phyloP scores from a whole-genome alignment of 2,329 filamentous ascomycete species.

The Graphiopsis chlorocephala region DNA sequence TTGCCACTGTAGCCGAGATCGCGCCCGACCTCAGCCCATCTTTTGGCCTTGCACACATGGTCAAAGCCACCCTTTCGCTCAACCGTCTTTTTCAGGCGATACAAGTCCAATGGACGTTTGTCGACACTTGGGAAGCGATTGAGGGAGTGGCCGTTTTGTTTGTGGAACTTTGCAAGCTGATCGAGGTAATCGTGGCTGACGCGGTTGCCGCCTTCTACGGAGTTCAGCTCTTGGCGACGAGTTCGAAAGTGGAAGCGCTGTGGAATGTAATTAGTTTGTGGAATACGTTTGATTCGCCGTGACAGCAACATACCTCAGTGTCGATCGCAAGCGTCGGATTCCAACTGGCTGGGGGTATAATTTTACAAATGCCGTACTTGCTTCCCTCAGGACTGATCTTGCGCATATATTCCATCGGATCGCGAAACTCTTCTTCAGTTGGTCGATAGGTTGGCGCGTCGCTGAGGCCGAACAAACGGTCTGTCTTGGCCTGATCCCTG shows the following conservation, averaged over 20 bases:
- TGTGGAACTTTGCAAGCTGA: slow-evolving; percentile 92
- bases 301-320: slow-evolving; percentile 69
- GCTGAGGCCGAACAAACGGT: slow-evolving; percentile 76
- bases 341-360: slow-evolving; percentile 91
- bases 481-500: slow-evolving; percentile 72
- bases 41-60: slow-evolving; percentile 94
- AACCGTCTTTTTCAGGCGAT: slow-evolving; percentile 94
- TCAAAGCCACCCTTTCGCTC: slow-evolving; percentile 94
- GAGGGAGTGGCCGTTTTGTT: slow-evolving; percentile 89
- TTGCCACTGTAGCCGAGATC: slow-evolving; percentile 98
- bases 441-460: slow-evolving; percentile 90
- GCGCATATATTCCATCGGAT: slow-evolving; percentile 88
- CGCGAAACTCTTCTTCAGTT: slow-evolving; percentile 89
- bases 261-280: slow-evolving; percentile 23
- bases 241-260: slow-evolving; percentile 97
- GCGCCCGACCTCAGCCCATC: slow-evolving; percentile 97
- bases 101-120: slow-evolving; percentile 93
- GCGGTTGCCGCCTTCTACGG: slow-evolving; percentile 94
- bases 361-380: slow-evolving; percentile 90
- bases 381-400: slow-evolving; percentile 85
- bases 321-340: slow-evolving; percentile 94
- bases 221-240: slow-evolving; percentile 93
- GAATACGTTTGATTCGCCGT: neutral
- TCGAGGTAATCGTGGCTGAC: slow-evolving; percentile 96
- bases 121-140: slow-evolving; percentile 95